A percentile compares a stretch with the other conserved stretches of the same genome.
These are phyloP conservation scores for Neonectria coccinea DNA, from an alignment of 2,329 filamentous ascomycete genomes.

Conservation along the genomic window DNA sequence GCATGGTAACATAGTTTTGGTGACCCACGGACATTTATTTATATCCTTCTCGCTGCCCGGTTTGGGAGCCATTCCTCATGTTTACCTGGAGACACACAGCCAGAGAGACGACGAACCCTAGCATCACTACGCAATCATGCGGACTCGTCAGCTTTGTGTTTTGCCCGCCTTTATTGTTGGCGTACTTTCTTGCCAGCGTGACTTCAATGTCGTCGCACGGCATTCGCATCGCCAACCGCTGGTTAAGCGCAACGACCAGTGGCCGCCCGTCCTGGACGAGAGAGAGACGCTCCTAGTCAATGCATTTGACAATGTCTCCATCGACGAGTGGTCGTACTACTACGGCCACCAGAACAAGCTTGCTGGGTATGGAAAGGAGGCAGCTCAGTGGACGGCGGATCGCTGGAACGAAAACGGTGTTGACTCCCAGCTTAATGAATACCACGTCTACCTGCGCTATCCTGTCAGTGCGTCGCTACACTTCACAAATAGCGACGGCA, in stretches of 20 bases:
- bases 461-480: constrained; percentile 66
- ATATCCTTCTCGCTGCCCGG: constrained; percentile 29
- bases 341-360: constrained; percentile 55
- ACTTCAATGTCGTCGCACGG: constrained; percentile 42
- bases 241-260: constrained; percentile 49
- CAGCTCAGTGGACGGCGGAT: constrained; percentile 54
- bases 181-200: constrained; percentile 47
- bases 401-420: constrained; percentile 53
- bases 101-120: neutral
- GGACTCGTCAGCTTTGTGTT: constrained; percentile 29
- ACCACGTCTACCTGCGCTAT: constrained; percentile 72
- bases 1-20: constrained; percentile 34
- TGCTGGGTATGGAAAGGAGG: constrained; percentile 52
- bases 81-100: neutral
- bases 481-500: constrained; percentile 52
- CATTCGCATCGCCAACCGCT: constrained; percentile 50
- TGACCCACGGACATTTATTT: constrained; percentile 38
- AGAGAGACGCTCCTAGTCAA: constrained; percentile 51
- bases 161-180: constrained; percentile 39
- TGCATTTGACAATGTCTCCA: constrained; percentile 53
- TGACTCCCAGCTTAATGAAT: constrained; percentile 55
- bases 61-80: neutral
- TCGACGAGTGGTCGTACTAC: constrained; percentile 54
- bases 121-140: constrained; percentile 29
- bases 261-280: constrained; percentile 51